Evolutionary conservation across 441 rosid species (phyloP), one percentile per base, ranked within the genome.

Genomic region (Adansonia madagascariensis): DNA sequence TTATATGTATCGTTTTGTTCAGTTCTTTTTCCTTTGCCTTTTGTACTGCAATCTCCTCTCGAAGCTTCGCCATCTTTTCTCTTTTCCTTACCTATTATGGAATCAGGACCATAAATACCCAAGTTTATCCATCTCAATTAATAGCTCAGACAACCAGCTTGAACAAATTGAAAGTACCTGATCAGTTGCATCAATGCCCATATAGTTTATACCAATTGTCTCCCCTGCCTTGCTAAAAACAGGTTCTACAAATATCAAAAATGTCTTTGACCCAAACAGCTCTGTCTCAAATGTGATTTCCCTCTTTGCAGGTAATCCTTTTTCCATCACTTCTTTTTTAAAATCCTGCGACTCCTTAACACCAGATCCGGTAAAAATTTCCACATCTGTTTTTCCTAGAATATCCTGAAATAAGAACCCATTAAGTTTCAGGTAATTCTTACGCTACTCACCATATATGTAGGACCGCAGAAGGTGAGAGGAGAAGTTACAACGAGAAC

Each of bases 101-200:
- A 50, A 70, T 71, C 74, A 80, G 47, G 68, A 83, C 20, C 73
- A 77, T 79, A 4, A 78, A 53, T 59, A 27, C 17, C 61, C 43
- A 52, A 24, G 27, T 60, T 60, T 78, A 61, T 49, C 50, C 66
- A 20, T 69, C 59, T 68, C 46, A 56, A 18, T 15, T 52, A 61
- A 73, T 60, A 12, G 81, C 61, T 24, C 39, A 75, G 3, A 75
- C 61, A 3, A 49, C 22, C 53, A 65, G 10, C 56, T 49, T 56
- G 52, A 67, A 39, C 31, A 76, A 61, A 75, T 3, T 6, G 35
- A 47, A 39, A 65, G 59, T 75, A 94, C 98, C 94, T 93, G 99
- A 79, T 95, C 99, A 27, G 98, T 89, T 22, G 92, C 87, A 76
- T 95, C 99, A 95, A 95, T 95, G 78, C 99, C 99, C 94, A 95